phyloP scores from a whole-genome alignment of 306 rosid genomes.

The Fagus sylvatica region DNA sequence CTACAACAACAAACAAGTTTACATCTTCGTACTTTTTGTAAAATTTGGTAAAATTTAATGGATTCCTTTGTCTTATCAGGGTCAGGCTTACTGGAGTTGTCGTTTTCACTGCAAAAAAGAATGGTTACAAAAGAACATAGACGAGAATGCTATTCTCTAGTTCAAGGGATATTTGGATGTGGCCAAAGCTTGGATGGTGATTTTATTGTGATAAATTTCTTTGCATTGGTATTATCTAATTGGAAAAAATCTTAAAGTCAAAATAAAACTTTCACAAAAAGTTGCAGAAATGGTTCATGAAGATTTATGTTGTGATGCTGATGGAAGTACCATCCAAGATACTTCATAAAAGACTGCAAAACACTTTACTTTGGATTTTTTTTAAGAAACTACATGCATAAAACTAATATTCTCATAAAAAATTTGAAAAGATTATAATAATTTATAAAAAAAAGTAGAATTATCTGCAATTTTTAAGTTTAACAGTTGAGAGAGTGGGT shows the following conservation, averaged over 20 bases:
- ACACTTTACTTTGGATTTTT: slow-evolving; percentile 11
- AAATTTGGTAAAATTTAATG: slow-evolving; percentile 14
- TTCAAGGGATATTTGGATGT: slow-evolving; percentile 64
- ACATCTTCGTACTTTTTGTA: not conserved
- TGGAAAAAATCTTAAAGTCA: not conserved
- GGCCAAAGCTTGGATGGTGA: slow-evolving; percentile 63
- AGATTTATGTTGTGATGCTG: not conserved
- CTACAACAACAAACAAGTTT: not conserved
- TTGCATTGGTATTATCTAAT: slow-evolving; percentile 64
- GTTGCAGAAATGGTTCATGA: not conserved
- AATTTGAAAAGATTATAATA: not conserved
- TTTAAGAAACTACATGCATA: not conserved
- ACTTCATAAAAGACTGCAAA: slow-evolving; percentile 1
- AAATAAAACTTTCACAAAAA: not conserved
- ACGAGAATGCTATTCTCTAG: slow-evolving; percentile 52
- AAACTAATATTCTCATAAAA: not conserved
- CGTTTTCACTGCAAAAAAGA: slow-evolving; percentile 55
- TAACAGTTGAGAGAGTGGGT: not conserved
- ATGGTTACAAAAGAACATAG: slow-evolving; percentile 53
- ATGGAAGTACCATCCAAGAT: slow-evolving; percentile 1
- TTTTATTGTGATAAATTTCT: slow-evolving; percentile 69
- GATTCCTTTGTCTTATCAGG: slow-evolving; percentile 44
- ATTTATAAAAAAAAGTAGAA: not conserved
- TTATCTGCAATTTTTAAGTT: not conserved
- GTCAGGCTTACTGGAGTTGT: slow-evolving; percentile 26